Base-by-base conservation (phyloP, 352 stramenopile genomes). In the Phytophthora idaei region DNA sequence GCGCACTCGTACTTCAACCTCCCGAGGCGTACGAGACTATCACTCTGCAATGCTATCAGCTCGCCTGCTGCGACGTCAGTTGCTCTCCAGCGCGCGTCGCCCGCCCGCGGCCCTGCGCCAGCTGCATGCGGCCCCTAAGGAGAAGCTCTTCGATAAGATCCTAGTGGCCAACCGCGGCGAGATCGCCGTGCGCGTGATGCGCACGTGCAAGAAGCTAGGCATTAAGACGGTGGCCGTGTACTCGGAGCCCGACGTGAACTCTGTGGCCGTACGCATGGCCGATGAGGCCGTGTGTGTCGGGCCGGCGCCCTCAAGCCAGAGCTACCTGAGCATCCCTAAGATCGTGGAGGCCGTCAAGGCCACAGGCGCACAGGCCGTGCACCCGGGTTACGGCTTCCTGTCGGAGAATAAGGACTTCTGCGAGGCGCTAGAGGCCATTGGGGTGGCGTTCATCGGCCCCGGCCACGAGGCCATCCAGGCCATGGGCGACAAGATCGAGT, bases 321-420 rank as follows among this genome's bases (percentile, higher is more conserved):
- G 77, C 61, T 99, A 99, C 70, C 71, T 99, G 37, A 92, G 96
- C 68, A 94, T 97, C 42, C 71, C 92, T 32, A 92, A 93, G 61
- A 96, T 99, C 62, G 65, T 98, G 7, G 69, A 85, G 25, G 93
- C 92, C 6, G 90, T 97, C 54, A 71, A 92, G 42, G 47, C 81
- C 49, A 98, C 94, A 1, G 92, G 93, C 31, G 90, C 93, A 5
- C 83, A 99, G 59, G 93, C 89, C 2, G 90, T 99, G 36, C 96
- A 99, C 71, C 97, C 97, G 7, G 95, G 93, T 50, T 98, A 98
- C 71, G 96, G 95, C 42, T 98, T 99, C 61, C 61, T 98, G n/a
- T 95, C 75, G 32, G 95, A 98, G 78, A 99, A 99, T 77, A 86
- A 94, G 39, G 67, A 86, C 39, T 98, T 98, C 71, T 91, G 85